These are phyloP conservation scores for Lignosus rhinocerotis DNA, from an alignment of 1,284 basidiomycete species.

Conservation along the genomic window DNA sequence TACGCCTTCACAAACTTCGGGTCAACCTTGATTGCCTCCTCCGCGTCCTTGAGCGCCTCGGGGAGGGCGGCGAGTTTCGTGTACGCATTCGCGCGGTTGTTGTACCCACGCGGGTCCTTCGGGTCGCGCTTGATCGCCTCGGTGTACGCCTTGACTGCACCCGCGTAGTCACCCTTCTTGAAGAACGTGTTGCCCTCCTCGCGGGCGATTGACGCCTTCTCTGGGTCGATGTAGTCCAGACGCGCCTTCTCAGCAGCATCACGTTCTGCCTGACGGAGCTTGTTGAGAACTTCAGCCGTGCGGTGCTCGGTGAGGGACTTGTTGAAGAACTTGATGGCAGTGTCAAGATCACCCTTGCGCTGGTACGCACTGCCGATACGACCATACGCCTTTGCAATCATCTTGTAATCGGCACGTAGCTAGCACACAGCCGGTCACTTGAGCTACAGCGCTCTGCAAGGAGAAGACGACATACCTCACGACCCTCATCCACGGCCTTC, in stretches of 20 bases:
- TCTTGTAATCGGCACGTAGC: constrained; percentile 73
- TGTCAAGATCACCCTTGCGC: constrained; percentile 77
- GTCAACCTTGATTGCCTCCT: constrained; percentile 93
- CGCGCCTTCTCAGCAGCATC: constrained; percentile 77
- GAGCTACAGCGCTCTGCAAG: neutral
- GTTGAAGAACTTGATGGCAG: constrained; percentile 87
- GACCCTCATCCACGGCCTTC: constrained; percentile 93
- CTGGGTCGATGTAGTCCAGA: constrained; percentile 89
- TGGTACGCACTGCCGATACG: constrained; percentile 87
- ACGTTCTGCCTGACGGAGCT: constrained; percentile 87
- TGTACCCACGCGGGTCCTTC: constrained; percentile 88
- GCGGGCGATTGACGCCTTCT: constrained; percentile 80
- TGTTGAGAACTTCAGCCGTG: constrained; percentile 90
- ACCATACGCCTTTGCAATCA: constrained; percentile 85
- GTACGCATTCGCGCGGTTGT: constrained; percentile 96
- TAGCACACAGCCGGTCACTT: neutral
- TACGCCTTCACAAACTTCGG: constrained; percentile 93
- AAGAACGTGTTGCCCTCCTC: constrained; percentile 93
- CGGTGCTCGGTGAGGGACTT: constrained; percentile 97
- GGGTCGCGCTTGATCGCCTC: constrained; percentile 98
- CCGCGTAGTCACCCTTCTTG: constrained; percentile 90
- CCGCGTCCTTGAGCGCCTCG: constrained; percentile 95
- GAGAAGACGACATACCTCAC: constrained; percentile 49
- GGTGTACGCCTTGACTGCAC: constrained; percentile 91
- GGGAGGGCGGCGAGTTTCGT: constrained; percentile 93